Base-by-base conservation (phyloP, 2,329 filamentous ascomycete genomes). In the Apiospora saccharicola region DNA sequence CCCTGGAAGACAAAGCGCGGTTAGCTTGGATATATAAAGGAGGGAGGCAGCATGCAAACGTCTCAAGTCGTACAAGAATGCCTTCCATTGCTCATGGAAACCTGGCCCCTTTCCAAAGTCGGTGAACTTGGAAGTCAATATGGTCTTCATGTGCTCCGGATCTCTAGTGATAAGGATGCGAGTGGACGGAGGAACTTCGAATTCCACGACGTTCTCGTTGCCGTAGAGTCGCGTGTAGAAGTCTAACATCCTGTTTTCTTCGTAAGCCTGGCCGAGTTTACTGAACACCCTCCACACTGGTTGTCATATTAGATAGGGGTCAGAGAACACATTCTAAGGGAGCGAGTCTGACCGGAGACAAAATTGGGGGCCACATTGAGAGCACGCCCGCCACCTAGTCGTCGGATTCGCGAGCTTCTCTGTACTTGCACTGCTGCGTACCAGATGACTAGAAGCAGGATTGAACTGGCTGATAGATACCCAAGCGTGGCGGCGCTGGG, bases 41-140 rank as follows among this genome's bases (percentile, higher is more conserved):
- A 24, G 14, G 1, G 14, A 53, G 26, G 6, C 26, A 34, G 16
- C 57, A 22, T 13, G 10, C 6, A 16, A 41, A 34, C 3, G 34
- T 1, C 10, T n/a, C 6, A 10, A 41, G 4, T n/a, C 67, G 1
- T 34, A 69, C 12, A 90, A 80, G 67, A 90, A 82, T 0, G 85
- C 85, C 0, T 80, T 76, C 79, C 87, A 85, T 3, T 81, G 77
- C 1, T 79, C 72, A 71, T 85, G 84, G 72, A 88, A 85, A n/a
- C 74, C 71, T 0, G 79, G 72, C 0, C 86, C 84, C 70, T 89
- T 83, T 26, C 83, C 84, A 72, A 86, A 91, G 72, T 90, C 85
- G 72, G 86, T 81, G 78, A 91, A 91, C 70, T 89, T 85, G 37
- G 85, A 85, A 0, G 89, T 87, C 16, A 91, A 81, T 8, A 90